Evolutionary conservation across 805 yeast species (phyloP).

Genomic region (Candida coleopterorum): DNA sequence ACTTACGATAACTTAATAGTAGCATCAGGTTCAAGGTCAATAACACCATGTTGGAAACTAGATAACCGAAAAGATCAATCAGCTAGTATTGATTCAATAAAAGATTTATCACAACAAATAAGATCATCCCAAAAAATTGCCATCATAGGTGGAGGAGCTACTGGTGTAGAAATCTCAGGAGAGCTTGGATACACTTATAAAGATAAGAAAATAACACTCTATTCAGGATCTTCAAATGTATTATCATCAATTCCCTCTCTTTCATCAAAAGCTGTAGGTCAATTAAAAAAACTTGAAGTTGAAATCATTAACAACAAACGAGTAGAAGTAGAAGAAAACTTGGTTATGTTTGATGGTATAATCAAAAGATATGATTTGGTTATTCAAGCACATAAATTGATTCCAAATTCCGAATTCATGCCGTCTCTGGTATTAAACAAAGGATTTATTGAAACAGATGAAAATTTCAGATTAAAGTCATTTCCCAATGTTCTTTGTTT

Average conservation of each 20-base stretch:
- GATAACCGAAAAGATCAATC: constrained; percentile 13
- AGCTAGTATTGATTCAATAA: constrained; percentile 13
- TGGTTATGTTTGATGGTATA: constrained; percentile 15
- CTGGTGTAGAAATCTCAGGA: constrained; percentile 36
- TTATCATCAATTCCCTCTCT: constrained; percentile 6
- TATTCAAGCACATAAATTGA: constrained; percentile 19
- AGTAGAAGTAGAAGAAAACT: constrained; percentile 8
- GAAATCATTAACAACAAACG: constrained; percentile 18
- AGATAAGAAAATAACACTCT: constrained; percentile 17
- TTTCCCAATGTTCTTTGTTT: constrained; percentile 25
- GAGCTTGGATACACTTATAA: constrained; percentile 23
- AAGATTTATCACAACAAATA: constrained; percentile 13
- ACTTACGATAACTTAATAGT: constrained; percentile 29
- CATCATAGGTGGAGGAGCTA: constrained; percentile 36
- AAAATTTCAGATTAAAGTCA: constrained; percentile 19
- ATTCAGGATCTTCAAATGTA: constrained; percentile 18
- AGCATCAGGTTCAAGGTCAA: constrained; percentile 28
- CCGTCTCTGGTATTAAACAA: constrained; percentile 18
- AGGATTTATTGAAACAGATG: constrained; percentile 28
- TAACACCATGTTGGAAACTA: constrained; percentile 22
- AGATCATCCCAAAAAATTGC: constrained; percentile 25
- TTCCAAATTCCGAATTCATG: constrained; percentile 33
- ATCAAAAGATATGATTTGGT: constrained; percentile 24
- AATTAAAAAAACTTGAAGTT: constrained; percentile 17
- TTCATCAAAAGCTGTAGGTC: constrained; percentile 12